Evolutionary conservation across 129 eudicot genomes (phyloP).

Genomic region (Gnaphalium uliginosum): DNA sequence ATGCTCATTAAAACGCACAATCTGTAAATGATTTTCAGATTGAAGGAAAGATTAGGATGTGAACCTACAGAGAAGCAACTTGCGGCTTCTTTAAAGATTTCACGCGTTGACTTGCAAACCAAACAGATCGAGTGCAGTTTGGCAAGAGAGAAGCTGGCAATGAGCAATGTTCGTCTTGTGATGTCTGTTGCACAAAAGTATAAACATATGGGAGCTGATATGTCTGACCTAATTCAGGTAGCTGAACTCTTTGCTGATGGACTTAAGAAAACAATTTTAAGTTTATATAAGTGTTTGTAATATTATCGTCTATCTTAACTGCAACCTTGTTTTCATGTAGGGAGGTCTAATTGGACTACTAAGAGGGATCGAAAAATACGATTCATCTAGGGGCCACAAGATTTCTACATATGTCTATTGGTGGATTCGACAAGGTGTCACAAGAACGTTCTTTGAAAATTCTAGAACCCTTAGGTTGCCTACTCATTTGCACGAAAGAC

Average conservation of each 20-base stretch:
- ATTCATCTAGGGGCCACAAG: slow-evolving; percentile 91
- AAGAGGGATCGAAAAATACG: slow-evolving; percentile 94
- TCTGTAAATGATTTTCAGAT: slow-evolving; percentile 42
- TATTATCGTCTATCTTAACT: not conserved
- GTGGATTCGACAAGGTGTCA: slow-evolving; percentile 99
- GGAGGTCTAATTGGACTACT: slow-evolving; percentile 95
- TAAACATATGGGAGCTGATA: slow-evolving; percentile 95
- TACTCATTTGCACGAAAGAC: slow-evolving; percentile 86
- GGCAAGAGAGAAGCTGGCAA: slow-evolving; percentile 91
- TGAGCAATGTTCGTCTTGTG: slow-evolving; percentile 95
- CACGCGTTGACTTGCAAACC: slow-evolving; percentile 62
- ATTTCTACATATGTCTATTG: slow-evolving; percentile 96
- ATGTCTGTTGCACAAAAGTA: slow-evolving; percentile 92
- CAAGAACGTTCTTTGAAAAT: slow-evolving; percentile 75
- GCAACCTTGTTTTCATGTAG: slow-evolving; percentile 38
- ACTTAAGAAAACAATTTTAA: slow-evolving; percentile 13
- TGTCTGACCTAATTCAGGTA: slow-evolving; percentile 96
- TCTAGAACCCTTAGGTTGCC: slow-evolving; percentile 88
- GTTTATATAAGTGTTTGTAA: not conserved
- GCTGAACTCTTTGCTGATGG: slow-evolving; percentile 1
- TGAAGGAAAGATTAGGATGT: slow-evolving; percentile 72
- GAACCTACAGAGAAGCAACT: slow-evolving; percentile 93
- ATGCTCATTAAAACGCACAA: not conserved
- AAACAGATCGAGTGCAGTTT: slow-evolving; percentile 75
- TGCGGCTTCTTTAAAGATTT: slow-evolving; percentile 64